phyloP scores from a whole-genome alignment of 1,284 basidiomycete species.

The Sanghuangporus baumii region DNA sequence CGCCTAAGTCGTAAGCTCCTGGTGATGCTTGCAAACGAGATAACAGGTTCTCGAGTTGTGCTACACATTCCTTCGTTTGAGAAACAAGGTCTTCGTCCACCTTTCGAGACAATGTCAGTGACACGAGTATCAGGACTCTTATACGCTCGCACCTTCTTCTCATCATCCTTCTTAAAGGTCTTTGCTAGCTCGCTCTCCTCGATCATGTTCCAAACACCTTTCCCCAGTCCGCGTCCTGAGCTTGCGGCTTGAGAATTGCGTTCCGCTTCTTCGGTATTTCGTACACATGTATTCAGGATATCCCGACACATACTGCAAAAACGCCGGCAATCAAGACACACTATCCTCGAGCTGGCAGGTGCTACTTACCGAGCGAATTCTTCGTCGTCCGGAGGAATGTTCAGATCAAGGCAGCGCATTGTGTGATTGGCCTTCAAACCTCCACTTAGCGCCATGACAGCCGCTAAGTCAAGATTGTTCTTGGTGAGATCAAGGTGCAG shows the following conservation, averaged over 20 bases:
- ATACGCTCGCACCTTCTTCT: constrained; percentile 44
- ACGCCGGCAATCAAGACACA: not conserved
- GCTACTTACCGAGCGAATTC: constrained; percentile 72
- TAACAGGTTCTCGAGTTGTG: constrained; percentile 43
- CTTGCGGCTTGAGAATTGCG: constrained; percentile 32
- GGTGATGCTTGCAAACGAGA: constrained; percentile 33
- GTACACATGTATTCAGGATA: constrained; percentile 77
- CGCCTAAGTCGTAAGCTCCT: constrained; percentile 20
- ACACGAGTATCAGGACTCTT: not conserved
- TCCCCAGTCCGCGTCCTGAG: constrained; percentile 40
- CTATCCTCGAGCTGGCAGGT: not conserved
- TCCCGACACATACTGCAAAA: constrained; percentile 62
- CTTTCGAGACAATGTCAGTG: constrained; percentile 24
- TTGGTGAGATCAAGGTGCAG: constrained; percentile 85
- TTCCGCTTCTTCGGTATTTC: constrained; percentile 86
- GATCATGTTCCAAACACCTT: constrained; percentile 74
- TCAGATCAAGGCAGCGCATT: constrained; percentile 90
- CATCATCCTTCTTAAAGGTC: constrained; percentile 55
- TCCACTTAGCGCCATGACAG: constrained; percentile 86
- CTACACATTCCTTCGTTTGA: constrained; percentile 45
- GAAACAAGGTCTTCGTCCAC: constrained; percentile 48
- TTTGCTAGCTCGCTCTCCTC: constrained; percentile 75
- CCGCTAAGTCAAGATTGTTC: constrained; percentile 82
- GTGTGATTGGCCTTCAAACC: constrained; percentile 80
- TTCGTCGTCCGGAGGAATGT: constrained; percentile 86